Base-by-base conservation (phyloP, 495 filamentous ascomycete species). In the Tirmania nivea region DNA sequence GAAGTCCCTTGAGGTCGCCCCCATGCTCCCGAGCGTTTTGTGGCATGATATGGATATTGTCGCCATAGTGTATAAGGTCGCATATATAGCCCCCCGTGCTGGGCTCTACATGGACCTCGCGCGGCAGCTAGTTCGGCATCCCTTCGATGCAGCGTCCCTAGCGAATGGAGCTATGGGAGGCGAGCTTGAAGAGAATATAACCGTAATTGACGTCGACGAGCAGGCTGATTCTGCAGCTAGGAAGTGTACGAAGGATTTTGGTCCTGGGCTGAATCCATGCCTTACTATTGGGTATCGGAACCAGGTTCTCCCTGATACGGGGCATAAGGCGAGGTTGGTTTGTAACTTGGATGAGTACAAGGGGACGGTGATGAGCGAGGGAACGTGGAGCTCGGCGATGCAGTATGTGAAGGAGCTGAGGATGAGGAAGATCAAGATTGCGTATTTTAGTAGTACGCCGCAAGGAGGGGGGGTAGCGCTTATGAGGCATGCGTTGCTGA, bases 391-490 rank as follows among this genome's bases (percentile, higher is more conserved):
- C 14, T 71, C 78, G 8, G 75, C 81, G 48, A 68, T 84, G 60
- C 72, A 78, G 47, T 88, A 78, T 60, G 81, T 76, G 21, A 66
- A 71, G 14, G 73, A 79, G 48, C 68, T 92, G n/a, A 83, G 78
- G 60, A 60, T 73, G 51, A 69, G 75, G 42, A 78, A 81, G 35
- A 70, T 78, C 50, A 83, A 79, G 59, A 74, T 90, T 60, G 86
- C 85, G 0, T 90, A 87, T 69, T 92, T 92, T 71, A 86, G 79
- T 59, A 76, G 78, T 42, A 90, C 86, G 1, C 85, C 86, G 1
- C 84, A 92, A 62, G 86, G 86, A 20, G 86, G 86, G 53, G 86
- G 86, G 21, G 86, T 94, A 19, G 83, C 84, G 8, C 70, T 92
- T 36, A 94, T 94, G 86, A 73, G 86, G 48, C 86, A 92, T 68